Evolutionary conservation across 129 eudicot species (phyloP).

Genomic region (Silybum marianum): DNA sequence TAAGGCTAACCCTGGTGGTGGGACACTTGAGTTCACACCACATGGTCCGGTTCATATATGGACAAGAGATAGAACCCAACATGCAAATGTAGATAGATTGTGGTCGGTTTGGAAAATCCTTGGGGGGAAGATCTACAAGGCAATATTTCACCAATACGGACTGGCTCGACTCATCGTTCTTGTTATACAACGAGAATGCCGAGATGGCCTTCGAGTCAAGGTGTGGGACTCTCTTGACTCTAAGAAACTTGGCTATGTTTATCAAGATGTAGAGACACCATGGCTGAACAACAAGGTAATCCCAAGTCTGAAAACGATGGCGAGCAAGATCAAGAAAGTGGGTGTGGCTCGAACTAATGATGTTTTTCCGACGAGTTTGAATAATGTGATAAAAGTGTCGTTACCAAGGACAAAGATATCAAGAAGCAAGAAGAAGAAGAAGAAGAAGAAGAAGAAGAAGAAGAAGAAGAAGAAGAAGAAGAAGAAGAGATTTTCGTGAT

Average conservation of each 20-base stretch:
- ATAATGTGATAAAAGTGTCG: slow-evolving; percentile 29
- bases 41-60: slow-evolving; percentile 58
- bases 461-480: too few relatives aligned
- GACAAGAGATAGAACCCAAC: slow-evolving; percentile 60
- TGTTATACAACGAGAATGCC: slow-evolving; percentile 58
- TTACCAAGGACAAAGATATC: slow-evolving; percentile 48
- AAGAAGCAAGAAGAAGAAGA: slow-evolving; percentile 47
- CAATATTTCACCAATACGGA: slow-evolving; percentile 42
- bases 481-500: slow-evolving; percentile 50
- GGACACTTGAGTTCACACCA: slow-evolving; percentile 46
- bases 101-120: slow-evolving; percentile 58
- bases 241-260: slow-evolving; percentile 46
- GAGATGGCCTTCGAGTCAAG: slow-evolving; percentile 48
- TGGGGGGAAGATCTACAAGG: slow-evolving; percentile 30
- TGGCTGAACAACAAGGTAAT: slow-evolving; percentile 46
- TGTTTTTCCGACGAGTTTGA: slow-evolving; percentile 32
- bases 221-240: slow-evolving; percentile 51
- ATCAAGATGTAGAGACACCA: slow-evolving; percentile 45
- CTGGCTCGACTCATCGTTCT: slow-evolving; percentile 43
- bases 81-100: slow-evolving; percentile 56
- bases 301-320: slow-evolving; percentile 38
- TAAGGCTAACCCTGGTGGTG: slow-evolving; percentile 47
- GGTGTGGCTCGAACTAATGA: slow-evolving; percentile 36
- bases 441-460: too few relatives aligned
- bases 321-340: slow-evolving; percentile 39